Evolutionary conservation across 805 yeast species (phyloP).

Genomic region (Tanozyma kutaoensis): DNA sequence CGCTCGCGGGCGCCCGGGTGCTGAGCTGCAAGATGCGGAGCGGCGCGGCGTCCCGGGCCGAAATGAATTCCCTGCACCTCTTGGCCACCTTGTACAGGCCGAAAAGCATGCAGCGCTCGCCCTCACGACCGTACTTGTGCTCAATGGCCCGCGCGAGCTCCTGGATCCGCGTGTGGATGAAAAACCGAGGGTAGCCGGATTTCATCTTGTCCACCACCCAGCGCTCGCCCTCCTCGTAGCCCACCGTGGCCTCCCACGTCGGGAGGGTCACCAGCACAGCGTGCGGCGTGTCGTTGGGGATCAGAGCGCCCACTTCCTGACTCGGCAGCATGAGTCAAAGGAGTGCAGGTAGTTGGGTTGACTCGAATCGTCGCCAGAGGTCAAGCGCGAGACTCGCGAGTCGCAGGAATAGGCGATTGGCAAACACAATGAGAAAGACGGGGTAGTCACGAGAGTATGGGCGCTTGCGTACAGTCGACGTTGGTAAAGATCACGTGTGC

Average conservation of each 20-base stretch:
- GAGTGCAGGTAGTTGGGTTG: no score
- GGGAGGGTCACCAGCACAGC: slow-evolving; percentile 94
- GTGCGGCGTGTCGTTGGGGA: slow-evolving; percentile 82
- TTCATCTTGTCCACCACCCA: slow-evolving; percentile 68
- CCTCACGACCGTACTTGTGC: slow-evolving; percentile 64
- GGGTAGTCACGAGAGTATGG: no score
- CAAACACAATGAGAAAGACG: no score
- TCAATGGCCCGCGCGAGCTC: slow-evolving; percentile 41
- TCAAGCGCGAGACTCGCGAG: no score
- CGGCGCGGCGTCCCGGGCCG: slow-evolving; percentile 9
- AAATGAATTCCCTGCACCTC: slow-evolving; percentile 71
- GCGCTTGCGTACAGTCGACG: no score
- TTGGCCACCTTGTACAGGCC: slow-evolving; percentile 72
- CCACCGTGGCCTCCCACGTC: slow-evolving; percentile 88
- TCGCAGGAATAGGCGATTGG: no score
- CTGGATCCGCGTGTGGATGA: slow-evolving; percentile 51
- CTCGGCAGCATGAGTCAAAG: slow-evolving; percentile 8
- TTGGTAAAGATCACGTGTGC: no score
- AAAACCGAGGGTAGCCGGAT: slow-evolving; percentile 84
- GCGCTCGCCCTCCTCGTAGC: slow-evolving; percentile 81
- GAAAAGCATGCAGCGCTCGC: slow-evolving; percentile 63
- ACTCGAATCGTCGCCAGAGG: no score
- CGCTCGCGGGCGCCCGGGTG: slow-evolving; percentile 51
- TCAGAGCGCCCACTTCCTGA: slow-evolving; percentile 62
- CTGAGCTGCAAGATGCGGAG: slow-evolving; percentile 56